A percentile compares a stretch with the other conserved stretches of the same genome.
Conservation (phyloP, 1,139 yeast genomes). For the Blastobotrys indianensis region DNA sequence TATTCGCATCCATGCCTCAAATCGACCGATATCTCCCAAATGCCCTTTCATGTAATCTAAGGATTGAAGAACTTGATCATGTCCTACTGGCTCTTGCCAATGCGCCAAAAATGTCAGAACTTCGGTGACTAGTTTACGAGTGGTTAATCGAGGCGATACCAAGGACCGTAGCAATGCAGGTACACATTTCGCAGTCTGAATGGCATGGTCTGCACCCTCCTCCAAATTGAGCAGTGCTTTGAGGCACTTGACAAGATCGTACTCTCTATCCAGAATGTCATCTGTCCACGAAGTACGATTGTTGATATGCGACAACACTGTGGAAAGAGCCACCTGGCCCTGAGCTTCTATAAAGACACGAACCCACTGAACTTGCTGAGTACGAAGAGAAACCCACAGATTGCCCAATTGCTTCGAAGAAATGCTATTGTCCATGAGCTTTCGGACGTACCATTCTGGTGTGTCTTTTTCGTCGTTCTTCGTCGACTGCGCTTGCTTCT, state of each 20-base stretch:
- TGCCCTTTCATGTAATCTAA: constrained; percentile 57
- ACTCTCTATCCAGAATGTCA: constrained; percentile 50
- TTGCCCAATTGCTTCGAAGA: constrained; percentile 69
- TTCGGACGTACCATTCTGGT: constrained; percentile 75
- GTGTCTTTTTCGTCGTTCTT: constrained; percentile 42
- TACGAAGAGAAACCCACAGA: constrained; percentile 83
- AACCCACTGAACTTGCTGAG: constrained; percentile 92
- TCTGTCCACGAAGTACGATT: constrained; percentile 33
- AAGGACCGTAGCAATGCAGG: constrained; percentile 58
- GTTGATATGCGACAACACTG: constrained; percentile 46
- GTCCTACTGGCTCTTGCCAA: constrained; percentile 50
- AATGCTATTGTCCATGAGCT: constrained; percentile 64
- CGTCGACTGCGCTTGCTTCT: constrained; percentile 30
- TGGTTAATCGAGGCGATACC: constrained; percentile 57
- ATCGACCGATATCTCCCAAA: constrained; percentile 57
- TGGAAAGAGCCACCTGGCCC: constrained; percentile 80
- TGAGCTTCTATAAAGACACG: constrained; percentile 72
- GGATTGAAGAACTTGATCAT: constrained; percentile 56
- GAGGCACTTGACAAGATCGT: constrained; percentile 54
- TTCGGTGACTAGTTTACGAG: constrained; percentile 79
- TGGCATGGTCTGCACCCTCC: constrained; percentile 52
- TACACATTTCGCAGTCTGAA: constrained; percentile 46
- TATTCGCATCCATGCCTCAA: constrained; percentile 79
- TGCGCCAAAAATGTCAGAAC: constrained; percentile 53
- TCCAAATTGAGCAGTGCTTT: constrained; percentile 53